Conservation (phyloP, 352 stramenopile genomes). For the Phytophthora rubi region DNA sequence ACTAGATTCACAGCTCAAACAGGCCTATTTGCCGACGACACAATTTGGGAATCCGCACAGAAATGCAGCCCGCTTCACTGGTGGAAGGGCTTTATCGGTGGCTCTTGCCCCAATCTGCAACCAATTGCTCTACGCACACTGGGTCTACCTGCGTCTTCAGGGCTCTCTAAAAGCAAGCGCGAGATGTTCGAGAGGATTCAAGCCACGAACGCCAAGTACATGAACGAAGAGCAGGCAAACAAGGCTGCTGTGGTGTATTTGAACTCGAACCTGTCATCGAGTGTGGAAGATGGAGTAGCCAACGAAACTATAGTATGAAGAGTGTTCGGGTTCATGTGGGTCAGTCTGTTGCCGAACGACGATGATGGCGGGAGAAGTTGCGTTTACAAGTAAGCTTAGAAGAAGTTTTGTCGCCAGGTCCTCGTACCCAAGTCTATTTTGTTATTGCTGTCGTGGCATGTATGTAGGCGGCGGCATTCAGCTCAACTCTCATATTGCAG, state of each 20-base stretch:
- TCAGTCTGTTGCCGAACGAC: background rate
- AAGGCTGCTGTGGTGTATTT: constrained; percentile 77
- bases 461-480: constrained; percentile 27
- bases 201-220: constrained; percentile 60
- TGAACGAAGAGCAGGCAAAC: constrained; percentile 76
- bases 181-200: constrained; percentile 69
- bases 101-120: constrained; percentile 73
- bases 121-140: constrained; percentile 65
- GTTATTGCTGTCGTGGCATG: constrained; percentile 42
- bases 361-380: background rate
- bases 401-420: constrained; percentile 25
- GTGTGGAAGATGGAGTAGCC: constrained; percentile 42
- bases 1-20: constrained; percentile 67
- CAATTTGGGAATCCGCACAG: constrained; percentile 76
- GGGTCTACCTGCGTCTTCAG: constrained; percentile 62
- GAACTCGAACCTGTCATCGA: constrained; percentile 62
- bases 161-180: constrained; percentile 54
- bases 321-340: background rate
- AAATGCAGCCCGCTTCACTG: constrained; percentile 76
- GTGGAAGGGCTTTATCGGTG: constrained; percentile 85
- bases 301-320: background rate
- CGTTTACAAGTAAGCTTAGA: background rate
- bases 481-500: constrained; percentile 19
- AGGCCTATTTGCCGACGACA: constrained; percentile 75
- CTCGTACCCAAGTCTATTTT: constrained; percentile 45